These are phyloP conservation scores for Eremochloa ophiuroides DNA, from an alignment of 176 grass and related monocot genomes.

Conservation along the genomic window DNA sequence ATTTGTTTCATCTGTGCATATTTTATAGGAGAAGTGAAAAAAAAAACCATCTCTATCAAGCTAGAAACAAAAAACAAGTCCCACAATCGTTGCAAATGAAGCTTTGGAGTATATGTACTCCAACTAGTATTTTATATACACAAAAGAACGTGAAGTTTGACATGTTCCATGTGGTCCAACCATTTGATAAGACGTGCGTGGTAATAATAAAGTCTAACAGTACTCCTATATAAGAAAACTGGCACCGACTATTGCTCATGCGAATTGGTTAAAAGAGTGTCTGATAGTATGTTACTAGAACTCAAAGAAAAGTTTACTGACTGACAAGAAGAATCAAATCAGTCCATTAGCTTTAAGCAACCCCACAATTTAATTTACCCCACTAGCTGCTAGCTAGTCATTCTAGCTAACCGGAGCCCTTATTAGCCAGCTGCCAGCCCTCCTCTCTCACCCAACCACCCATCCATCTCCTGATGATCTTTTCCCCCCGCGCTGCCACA, in stretches of 20 bases:
- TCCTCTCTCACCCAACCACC: constrained; percentile 30
- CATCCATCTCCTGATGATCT: neutral
- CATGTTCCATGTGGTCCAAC: neutral
- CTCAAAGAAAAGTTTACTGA: constrained; percentile 1
- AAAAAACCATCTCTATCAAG: too few relatives aligned
- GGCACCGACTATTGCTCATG: neutral
- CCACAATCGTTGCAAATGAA: too few relatives aligned
- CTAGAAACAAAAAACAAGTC: too few relatives aligned
- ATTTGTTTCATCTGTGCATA: too few relatives aligned
- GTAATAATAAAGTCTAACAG: too few relatives aligned
- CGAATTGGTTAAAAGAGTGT: neutral
- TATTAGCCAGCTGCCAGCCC: constrained; percentile 25
- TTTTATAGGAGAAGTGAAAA: too few relatives aligned
- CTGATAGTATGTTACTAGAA: neutral
- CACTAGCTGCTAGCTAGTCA: neutral
- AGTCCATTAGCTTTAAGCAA: constrained; percentile 7
- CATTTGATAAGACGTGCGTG: neutral
- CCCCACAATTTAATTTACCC: neutral
- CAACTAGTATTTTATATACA: too few relatives aligned
- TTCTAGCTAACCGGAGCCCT: neutral
- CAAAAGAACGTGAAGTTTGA: neutral
- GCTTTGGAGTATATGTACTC: too few relatives aligned
- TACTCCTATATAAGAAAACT: constrained; percentile 9
- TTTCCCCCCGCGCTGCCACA: neutral
- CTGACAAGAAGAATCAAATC: constrained; percentile 17